Evolutionary conservation across 768 basidiomycete species (phyloP).

Genomic region (Termitomyces sp.): DNA sequence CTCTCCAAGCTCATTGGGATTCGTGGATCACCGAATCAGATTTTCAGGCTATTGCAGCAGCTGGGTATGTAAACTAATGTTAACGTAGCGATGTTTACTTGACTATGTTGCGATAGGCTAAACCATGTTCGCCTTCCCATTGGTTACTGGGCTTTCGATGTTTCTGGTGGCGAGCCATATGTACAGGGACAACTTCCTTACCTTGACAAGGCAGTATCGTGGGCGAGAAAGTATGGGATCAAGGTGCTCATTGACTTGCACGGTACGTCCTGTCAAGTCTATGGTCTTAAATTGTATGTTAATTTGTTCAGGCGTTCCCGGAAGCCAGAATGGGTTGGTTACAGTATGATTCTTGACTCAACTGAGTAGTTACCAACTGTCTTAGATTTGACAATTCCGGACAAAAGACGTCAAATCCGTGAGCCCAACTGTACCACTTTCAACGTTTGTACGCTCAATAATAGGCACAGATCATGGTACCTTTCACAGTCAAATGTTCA

Average conservation of each 20-base stretch:
- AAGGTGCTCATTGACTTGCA: constrained; percentile 83
- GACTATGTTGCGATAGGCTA: constrained; percentile 36
- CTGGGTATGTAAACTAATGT: constrained; percentile 45
- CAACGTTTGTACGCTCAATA: constrained; percentile 6
- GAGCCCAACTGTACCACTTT: constrained; percentile 13
- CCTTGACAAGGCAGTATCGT: constrained; percentile 57
- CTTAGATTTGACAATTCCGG: constrained; percentile 81
- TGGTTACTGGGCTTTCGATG: constrained; percentile 89
- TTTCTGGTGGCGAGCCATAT: constrained; percentile 72
- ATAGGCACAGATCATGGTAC: constrained; percentile 53
- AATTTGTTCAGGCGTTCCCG: constrained; percentile 52
- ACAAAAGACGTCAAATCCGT: constrained; percentile 53
- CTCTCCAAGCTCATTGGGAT: constrained; percentile 67
- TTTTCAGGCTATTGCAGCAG: constrained; percentile 67
- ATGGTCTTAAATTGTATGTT: background rate
- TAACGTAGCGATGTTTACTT: constrained; percentile 2
- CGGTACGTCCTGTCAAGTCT: constrained; percentile 24
- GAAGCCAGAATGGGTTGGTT: constrained; percentile 75
- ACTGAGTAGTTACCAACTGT: constrained; percentile 1
- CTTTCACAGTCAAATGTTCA: constrained; percentile 57
- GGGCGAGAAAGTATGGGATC: constrained; percentile 66
- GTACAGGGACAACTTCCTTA: constrained; percentile 74
- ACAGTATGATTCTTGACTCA: background rate
- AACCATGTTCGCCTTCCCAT: constrained; percentile 85
- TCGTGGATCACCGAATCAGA: constrained; percentile 84